These are phyloP conservation scores for Penicillium turbatum DNA, from an alignment of 495 filamentous ascomycete genomes.

Conservation along the genomic window DNA sequence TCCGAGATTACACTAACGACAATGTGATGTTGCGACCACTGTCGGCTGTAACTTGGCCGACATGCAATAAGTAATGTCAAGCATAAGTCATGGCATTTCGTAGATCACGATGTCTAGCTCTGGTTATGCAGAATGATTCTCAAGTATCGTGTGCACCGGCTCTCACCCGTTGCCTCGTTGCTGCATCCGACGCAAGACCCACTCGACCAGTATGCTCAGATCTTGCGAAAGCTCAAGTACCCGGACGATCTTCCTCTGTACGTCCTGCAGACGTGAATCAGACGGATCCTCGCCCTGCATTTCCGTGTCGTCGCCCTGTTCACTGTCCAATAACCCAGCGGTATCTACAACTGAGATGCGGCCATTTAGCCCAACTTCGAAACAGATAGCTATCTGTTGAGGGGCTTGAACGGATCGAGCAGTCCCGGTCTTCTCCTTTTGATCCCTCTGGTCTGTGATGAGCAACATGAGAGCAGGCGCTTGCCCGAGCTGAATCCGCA, in stretches of 20 bases:
- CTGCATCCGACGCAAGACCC: constrained; percentile 35
- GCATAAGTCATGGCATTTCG: background rate
- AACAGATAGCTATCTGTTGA: constrained; percentile 34
- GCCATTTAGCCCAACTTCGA: constrained; percentile 62
- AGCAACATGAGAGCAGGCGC: constrained; percentile 42
- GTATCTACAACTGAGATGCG: constrained; percentile 45
- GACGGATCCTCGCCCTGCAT: constrained; percentile 21
- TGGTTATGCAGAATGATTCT: background rate
- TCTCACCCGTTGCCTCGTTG: constrained; percentile 25
- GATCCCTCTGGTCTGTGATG: constrained; percentile 30
- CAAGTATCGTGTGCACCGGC: constrained; percentile 2
- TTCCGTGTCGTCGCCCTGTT: constrained; percentile 18
- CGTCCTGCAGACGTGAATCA: constrained; percentile 31
- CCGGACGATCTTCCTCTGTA: constrained; percentile 35
- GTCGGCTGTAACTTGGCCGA: background rate
- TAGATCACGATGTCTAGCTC: background rate
- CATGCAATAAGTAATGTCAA: background rate
- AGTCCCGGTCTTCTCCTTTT: constrained; percentile 5
- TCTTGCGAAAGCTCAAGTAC: constrained; percentile 48
- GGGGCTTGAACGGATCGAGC: background rate
- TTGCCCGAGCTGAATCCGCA: constrained; percentile 43
- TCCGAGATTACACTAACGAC: background rate
- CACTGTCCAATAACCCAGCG: constrained; percentile 26
- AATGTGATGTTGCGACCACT: background rate
- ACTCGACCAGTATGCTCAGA: constrained; percentile 59